Conservation (phyloP, 805 yeast species). For the Kuraishia piskuri region DNA sequence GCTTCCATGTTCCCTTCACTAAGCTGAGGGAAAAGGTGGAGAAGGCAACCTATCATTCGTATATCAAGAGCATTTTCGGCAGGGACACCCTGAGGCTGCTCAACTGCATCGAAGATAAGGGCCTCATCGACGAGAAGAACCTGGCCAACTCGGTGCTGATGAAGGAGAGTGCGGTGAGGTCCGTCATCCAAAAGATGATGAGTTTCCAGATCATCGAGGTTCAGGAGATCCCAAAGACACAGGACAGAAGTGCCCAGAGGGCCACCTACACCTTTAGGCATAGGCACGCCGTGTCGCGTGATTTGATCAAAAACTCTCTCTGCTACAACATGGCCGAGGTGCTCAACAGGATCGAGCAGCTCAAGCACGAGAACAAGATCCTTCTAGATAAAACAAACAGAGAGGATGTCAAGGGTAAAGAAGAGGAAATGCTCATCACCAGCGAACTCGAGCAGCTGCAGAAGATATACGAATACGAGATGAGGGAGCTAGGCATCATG, state of each 20-base stretch:
- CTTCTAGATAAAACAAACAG: constrained; percentile 75
- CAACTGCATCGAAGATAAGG: constrained; percentile 63
- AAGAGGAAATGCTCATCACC: constrained; percentile 62
- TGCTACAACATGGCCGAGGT: constrained; percentile 45
- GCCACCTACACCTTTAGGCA: constrained; percentile 78
- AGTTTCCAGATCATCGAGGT: constrained; percentile 70
- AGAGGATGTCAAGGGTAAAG: constrained; percentile 83
- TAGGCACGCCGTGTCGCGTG: constrained; percentile 29
- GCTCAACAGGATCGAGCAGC: constrained; percentile 37
- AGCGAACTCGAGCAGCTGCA: constrained; percentile 69
- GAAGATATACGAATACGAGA: constrained; percentile 48
- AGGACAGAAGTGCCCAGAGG: constrained; percentile 85
- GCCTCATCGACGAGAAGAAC: constrained; percentile 77
- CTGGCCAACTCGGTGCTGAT: constrained; percentile 69
- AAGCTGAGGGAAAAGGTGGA: constrained; percentile 37
- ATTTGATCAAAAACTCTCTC: constrained; percentile 30
- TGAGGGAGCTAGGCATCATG: constrained; percentile 43
- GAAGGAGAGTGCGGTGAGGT: constrained; percentile 69
- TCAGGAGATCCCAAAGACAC: constrained; percentile 90
- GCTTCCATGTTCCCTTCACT: constrained; percentile 55
- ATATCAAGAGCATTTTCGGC: constrained; percentile 56
- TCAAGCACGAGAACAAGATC: constrained; percentile 54
- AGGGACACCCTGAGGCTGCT: constrained; percentile 61
- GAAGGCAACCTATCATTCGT: constrained; percentile 43
- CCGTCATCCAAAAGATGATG: constrained; percentile 57